These are phyloP conservation scores for Magnusiomyces starmeri DNA, from an alignment of 1,139 yeast genomes.

Conservation along the genomic window DNA sequence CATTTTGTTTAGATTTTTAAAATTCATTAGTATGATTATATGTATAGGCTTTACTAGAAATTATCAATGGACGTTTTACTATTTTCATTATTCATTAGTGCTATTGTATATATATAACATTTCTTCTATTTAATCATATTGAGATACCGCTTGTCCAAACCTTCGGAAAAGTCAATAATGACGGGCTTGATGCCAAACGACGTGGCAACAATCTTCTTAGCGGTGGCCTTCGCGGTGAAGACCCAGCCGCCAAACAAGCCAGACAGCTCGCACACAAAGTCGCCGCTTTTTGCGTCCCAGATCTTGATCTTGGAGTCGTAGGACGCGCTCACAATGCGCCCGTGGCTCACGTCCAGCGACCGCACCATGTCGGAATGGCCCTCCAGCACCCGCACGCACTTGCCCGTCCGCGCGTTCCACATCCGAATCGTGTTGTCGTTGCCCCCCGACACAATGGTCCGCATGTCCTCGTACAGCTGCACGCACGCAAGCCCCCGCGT, in stretches of 20 bases:
- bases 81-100: background rate
- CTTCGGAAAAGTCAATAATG: conserved; percentile 30
- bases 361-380: conserved; percentile 33
- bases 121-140: conserved; percentile 20
- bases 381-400: conserved; percentile 24
- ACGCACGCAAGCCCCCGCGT: conserved; percentile 35
- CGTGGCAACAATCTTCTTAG: conserved; percentile 29
- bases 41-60: background rate
- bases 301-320: conserved; percentile 35
- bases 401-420: conserved; percentile 31
- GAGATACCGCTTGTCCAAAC: conserved; percentile 23
- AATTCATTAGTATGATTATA: background rate
- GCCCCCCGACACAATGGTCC: conserved; percentile 31
- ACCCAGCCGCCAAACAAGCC: conserved; percentile 35
- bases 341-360: conserved; percentile 26
- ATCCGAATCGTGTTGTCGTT: conserved; percentile 33
- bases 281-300: conserved; percentile 32
- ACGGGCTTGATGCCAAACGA: conserved; percentile 33
- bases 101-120: background rate
- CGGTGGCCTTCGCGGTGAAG: conserved; percentile 31
- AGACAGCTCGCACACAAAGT: conserved; percentile 24
- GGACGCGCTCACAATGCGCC: conserved; percentile 32
- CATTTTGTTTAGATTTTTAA: background rate
- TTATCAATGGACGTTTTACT: conserved; percentile 1
- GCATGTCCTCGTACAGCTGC: conserved; percentile 24